phyloP scores from a whole-genome alignment of 2,329 filamentous ascomycete species.

The Eutypella sp. region DNA sequence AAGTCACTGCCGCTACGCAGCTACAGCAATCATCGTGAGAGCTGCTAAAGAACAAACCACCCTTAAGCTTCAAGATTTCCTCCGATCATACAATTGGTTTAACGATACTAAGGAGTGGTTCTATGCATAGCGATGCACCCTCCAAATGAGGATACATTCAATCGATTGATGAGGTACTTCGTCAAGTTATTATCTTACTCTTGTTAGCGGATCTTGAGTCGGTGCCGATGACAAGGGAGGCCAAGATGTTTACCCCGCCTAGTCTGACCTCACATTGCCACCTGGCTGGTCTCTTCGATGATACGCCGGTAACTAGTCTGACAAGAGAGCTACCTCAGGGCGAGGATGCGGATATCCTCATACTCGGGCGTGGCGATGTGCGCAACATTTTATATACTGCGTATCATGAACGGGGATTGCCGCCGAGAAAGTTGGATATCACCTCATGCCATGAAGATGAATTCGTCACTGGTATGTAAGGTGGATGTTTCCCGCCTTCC shows the following conservation, averaged over 20 bases:
- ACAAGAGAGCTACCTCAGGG: conserved; percentile 43
- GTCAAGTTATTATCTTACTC: too few species aligned
- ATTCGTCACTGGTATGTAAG: conserved; percentile 40
- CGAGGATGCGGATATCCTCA: conserved; percentile 43
- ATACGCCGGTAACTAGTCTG: conserved; percentile 48
- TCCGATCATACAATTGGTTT: too few species aligned
- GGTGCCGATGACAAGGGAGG: too few species aligned
- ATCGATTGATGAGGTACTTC: too few species aligned
- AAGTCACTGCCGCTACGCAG: too few species aligned
- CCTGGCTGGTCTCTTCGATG: conserved; percentile 34
- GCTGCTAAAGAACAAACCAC: too few species aligned
- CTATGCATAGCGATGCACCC: too few species aligned
- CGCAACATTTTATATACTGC: conserved; percentile 52
- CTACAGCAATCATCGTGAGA: too few species aligned
- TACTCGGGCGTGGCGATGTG: conserved; percentile 52
- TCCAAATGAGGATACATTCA: too few species aligned
- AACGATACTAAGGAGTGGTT: too few species aligned
- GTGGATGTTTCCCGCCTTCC: neutral
- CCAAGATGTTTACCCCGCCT: neutral
- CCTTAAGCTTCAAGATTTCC: too few species aligned
- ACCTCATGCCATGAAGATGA: conserved; percentile 52
- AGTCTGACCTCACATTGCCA: neutral
- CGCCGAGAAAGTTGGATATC: conserved; percentile 42
- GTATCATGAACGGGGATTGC: conserved; percentile 35
- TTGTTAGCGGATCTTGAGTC: too few species aligned